Evolutionary conservation across 306 rosid genomes (phyloP).

Genomic region (Pachyrhizus erosus): DNA sequence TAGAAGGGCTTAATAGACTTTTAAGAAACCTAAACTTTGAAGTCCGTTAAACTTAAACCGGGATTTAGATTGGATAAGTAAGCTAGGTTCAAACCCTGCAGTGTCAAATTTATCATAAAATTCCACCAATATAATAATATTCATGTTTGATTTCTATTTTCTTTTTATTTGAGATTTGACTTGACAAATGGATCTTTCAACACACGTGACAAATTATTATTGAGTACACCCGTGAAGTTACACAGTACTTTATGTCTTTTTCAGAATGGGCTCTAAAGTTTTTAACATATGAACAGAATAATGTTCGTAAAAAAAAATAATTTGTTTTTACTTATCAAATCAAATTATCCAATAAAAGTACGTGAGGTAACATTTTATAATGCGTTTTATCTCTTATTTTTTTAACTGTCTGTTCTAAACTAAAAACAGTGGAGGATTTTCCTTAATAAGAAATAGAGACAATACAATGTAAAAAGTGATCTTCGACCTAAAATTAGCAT

Average conservation of each 20-base stretch:
- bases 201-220: slow-evolving; percentile 13
- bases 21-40: neutral
- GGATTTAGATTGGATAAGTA: neutral
- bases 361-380: no score
- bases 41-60: neutral
- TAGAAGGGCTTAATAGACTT: neutral
- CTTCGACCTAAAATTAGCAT: no score
- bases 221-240: slow-evolving; percentile 14
- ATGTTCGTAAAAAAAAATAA: neutral
- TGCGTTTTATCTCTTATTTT: no score
- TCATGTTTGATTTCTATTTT: neutral
- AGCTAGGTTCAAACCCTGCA: neutral
- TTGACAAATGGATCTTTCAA: neutral
- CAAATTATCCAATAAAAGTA: neutral
- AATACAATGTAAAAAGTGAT: no score
- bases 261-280: neutral
- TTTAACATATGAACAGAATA: neutral
- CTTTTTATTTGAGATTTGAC: neutral
- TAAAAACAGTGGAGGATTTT: no score
- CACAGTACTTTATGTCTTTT: neutral
- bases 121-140: neutral
- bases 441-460: no score
- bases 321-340: neutral
- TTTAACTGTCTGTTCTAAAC: no score
- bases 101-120: neutral